Evolutionary conservation across 495 filamentous ascomycete species (phyloP), one percentile per base, ranked within the genome.

Genomic region (Rhypophila decipiens): DNA sequence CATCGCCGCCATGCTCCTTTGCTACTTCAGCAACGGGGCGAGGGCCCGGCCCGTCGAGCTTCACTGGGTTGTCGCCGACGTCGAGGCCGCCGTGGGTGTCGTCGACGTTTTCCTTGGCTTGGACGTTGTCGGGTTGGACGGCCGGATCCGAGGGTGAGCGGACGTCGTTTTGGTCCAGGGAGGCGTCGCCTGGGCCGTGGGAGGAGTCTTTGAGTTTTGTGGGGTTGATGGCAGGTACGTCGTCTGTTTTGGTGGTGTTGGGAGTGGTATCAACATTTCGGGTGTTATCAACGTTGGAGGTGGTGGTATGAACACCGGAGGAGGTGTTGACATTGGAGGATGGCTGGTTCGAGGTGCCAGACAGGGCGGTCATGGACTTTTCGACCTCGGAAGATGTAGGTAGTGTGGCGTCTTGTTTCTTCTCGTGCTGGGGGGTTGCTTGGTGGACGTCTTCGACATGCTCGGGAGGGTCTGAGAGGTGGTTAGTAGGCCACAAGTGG

Each of bases 21-120:
- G 71, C 72, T 0, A 75, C 47, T 11, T 65, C 59, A 1, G 53
- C 66, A 1, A 74, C 5, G 1, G 71, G 68, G 36, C 61, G 56
- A 8, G 71, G 72, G 0, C 72, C 70, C 2, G 71, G 69, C 3
- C 68, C 69, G 2, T 66, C 57, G n/a, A 70, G 33, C 42, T 69
- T 67, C 48, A 58, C 60, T n/a, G 56, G 57, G 49, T 55, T 53
- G 15, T 66, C 54, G 48, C 50, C 52, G 5, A 43, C 45, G 38
- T 65, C 54, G 13, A 51, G 47, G 20, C 49, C 53, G 24, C 33
- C 29, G 2, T 52, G 56, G 12, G 49, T 56, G n/a, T 65, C 61
- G 42, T 59, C 49, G 27, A 63, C 58, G 46, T 69, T 57, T 24
- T 61, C 45, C 20, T 63, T 57, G 11, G 56, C 50, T 2, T 57